Evolutionary conservation across 805 yeast genomes (phyloP).

Genomic region (Grigorovia jiainica): DNA sequence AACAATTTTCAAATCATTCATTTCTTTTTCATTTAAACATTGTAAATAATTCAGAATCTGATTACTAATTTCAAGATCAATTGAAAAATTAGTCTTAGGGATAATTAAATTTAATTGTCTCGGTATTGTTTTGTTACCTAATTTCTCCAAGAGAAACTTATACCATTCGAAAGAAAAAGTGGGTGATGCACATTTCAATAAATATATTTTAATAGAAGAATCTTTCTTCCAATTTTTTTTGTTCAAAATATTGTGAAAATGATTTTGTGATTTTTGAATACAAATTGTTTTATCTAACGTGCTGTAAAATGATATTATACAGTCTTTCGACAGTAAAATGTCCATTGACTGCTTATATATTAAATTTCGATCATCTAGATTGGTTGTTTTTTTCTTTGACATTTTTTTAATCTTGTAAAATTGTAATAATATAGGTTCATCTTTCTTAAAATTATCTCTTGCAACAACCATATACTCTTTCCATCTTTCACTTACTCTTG

Average conservation of each 20-base stretch:
- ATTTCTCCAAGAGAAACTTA: slow-evolving; percentile 40
- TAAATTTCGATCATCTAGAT: not conserved
- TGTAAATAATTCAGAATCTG: slow-evolving; percentile 7
- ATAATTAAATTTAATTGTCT: slow-evolving; percentile 37
- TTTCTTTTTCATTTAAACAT: slow-evolving; percentile 8
- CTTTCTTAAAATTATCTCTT: slow-evolving; percentile 45
- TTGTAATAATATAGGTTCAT: slow-evolving; percentile 51
- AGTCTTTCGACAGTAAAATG: slow-evolving; percentile 22
- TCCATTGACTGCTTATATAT: slow-evolving; percentile 20
- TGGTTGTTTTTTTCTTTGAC: slow-evolving; percentile 8
- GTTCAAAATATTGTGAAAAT: slow-evolving; percentile 3
- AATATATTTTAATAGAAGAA: slow-evolving; percentile 32
- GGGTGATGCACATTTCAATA: slow-evolving; percentile 46
- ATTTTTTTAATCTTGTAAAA: slow-evolving; percentile 43
- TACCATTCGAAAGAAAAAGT: slow-evolving; percentile 55
- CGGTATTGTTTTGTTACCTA: slow-evolving; percentile 37
- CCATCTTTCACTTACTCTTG: slow-evolving; percentile 64
- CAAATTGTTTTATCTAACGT: slow-evolving; percentile 58
- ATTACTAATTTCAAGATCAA: slow-evolving; percentile 18
- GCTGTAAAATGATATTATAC: slow-evolving; percentile 48
- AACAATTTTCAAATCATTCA: slow-evolving; percentile 9
- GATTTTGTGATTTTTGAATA: slow-evolving; percentile 14
- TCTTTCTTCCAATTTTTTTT: not conserved
- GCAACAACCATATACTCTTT: slow-evolving; percentile 68
- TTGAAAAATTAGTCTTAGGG: slow-evolving; percentile 30